Evolutionary conservation across 2,329 filamentous ascomycete species (phyloP), one percentile per base, ranked within the genome.

Genomic region (Aplosporella prunicola): DNA sequence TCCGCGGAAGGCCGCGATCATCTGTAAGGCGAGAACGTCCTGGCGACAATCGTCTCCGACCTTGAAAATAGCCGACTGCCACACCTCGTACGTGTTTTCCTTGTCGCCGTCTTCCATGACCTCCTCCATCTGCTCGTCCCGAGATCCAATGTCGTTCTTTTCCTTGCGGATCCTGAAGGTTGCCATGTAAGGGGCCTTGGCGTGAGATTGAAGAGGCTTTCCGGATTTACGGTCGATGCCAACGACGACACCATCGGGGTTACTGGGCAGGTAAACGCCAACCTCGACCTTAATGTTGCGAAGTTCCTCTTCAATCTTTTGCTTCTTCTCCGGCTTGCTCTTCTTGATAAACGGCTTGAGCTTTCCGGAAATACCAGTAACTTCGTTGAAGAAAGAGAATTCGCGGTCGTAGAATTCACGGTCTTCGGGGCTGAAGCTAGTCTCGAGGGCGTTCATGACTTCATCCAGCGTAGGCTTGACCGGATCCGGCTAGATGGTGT

Each of bases 41-140:
- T 99, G 91, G 34, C 91, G 82, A 57, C 91, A 96, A 60, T 99
- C 91, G 57, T 99, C 91, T 44, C 91, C 91, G 32, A 99, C 93
- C 60, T 99, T 99, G 78, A 99, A 99, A 54, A 99, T 99, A 40
- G 89, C 91, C 2, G 87, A 93, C 60, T 98, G 91, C 93, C 91
- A 96, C n/a, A 89, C 82, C 59, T 98, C 93, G 48, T 93, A 77
- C 0, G 78, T 84, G 50, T 73, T 76, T 31, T 56, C 47, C 39
- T 37, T 31, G 2, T 64, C 55, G 31, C 71, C 69, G 41, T 70
- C 67, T 5, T 69, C 57, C 52, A 72, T 58, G n/a, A 20, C 7
- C 16, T 31, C 22, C 8, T 8, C 22, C 22, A 24, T n/a, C 8
- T n/a, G 22, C 5, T 70, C 67, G 43, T 74, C 72, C 2, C 61